phyloP scores from a whole-genome alignment of 2,329 filamentous ascomycete species.

The Cytospora piceicola region DNA sequence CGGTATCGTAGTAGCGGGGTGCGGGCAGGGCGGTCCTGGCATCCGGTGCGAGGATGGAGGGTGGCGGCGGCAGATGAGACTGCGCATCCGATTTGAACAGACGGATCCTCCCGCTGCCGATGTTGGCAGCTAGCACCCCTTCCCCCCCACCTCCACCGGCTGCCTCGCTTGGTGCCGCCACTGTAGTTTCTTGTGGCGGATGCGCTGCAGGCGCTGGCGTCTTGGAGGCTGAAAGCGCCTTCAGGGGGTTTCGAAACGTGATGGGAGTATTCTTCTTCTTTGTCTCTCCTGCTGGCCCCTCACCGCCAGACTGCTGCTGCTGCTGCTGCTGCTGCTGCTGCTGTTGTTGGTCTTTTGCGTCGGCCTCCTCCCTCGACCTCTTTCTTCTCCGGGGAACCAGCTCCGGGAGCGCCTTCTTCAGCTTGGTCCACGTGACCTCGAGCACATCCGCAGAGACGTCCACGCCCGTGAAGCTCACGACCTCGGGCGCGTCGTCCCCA shows the following conservation, averaged over 20 bases:
- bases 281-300: constrained; percentile 5
- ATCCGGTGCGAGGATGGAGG: constrained; percentile 30
- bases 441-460: constrained; percentile 66
- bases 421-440: constrained; percentile 57
- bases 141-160: constrained; percentile 5
- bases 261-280: background rate
- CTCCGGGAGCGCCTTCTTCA: constrained; percentile 48
- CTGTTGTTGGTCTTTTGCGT: constrained; percentile 27
- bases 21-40: constrained; percentile 33
- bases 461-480: constrained; percentile 64
- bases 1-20: constrained; percentile 59
- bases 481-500: constrained; percentile 35
- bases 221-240: constrained; percentile 35
- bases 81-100: constrained; percentile 41
- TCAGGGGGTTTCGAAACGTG: constrained; percentile 16
- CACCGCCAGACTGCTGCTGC: constrained; percentile 1
- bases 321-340: constrained; percentile 36
- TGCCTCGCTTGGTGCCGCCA: background rate
- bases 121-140: constrained; percentile 29
- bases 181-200: constrained; percentile 13
- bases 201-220: constrained; percentile 27
- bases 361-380: background rate
- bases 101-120: constrained; percentile 33
- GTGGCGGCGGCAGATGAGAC: constrained; percentile 32
- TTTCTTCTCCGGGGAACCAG: constrained; percentile 31